phyloP scores from a whole-genome alignment of 208 protist genomes.

The Leptomonas pyrrhocoris region DNA sequence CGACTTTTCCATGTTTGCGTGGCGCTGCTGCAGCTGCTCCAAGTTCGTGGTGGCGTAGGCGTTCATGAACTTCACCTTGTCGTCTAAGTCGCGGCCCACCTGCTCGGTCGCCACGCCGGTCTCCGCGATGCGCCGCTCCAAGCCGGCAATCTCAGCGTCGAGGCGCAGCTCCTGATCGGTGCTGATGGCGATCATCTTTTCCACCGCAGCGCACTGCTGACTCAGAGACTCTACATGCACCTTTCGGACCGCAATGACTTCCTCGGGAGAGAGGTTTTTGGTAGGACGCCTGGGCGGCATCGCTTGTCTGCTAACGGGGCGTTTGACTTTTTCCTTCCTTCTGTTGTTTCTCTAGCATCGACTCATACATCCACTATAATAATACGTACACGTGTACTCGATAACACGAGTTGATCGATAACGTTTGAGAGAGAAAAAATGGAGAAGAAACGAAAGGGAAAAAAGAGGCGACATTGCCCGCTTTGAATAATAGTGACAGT shows the following conservation, averaged over 20 bases:
- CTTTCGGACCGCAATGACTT: conserved; percentile 70
- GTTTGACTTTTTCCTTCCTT: too few species aligned
- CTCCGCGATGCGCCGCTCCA: conserved; percentile 61
- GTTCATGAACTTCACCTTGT: conserved; percentile 68
- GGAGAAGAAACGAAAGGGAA: conserved; percentile 1
- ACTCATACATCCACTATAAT: too few species aligned
- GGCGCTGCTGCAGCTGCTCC: conserved; percentile 81
- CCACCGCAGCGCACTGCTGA: conserved; percentile 73
- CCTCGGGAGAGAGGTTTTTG: conserved; percentile 62
- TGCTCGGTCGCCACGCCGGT: conserved; percentile 65
- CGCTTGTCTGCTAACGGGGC: background rate
- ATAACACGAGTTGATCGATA: too few species aligned
- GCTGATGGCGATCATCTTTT: conserved; percentile 82
- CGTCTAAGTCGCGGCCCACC: conserved; percentile 48
- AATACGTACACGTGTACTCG: too few species aligned
- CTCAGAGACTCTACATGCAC: conserved; percentile 53
- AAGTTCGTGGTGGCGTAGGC: conserved; percentile 69
- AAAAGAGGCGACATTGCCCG: conserved; percentile 2
- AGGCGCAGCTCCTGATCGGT: conserved; percentile 71
- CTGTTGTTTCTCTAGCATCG: too few species aligned
- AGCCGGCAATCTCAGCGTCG: conserved; percentile 50
- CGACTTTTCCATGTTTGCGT: conserved; percentile 64
- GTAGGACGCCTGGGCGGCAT: conserved; percentile 41
- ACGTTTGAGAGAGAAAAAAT: too few species aligned
- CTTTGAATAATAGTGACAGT: background rate